Evolutionary conservation across 495 filamentous ascomycete species (phyloP), one percentile per base, ranked within the genome.

Genomic region (Trichoderma reesei): DNA sequence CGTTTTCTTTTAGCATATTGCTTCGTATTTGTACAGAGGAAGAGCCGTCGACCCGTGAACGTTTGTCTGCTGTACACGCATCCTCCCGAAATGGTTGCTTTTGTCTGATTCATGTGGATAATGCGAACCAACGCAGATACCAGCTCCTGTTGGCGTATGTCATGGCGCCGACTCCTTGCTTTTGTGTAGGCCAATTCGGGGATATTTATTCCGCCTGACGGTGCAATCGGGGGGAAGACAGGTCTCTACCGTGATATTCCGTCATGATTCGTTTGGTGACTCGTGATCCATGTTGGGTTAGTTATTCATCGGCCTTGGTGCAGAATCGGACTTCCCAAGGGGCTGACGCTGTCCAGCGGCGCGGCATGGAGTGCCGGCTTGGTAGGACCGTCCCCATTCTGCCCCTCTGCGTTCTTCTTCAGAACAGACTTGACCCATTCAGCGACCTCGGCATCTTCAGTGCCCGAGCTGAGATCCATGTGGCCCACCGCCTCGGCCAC

Each of bases 351-450:
- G 68, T 91, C 87, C 61, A 95, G 70, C 7, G 90, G 88, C 39
- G 88, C 90, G 13, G 88, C 83, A 69, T 95, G 90, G 56, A 95
- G 78, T 11, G 90, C 90, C 6, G 90, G 90, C 65, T 79, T 82
- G 20, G 68, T 68, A n/a, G 68, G 66, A 36, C 65, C 63, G 51
- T 68, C 73, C 14, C 67, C 64, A 37, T 76, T 66, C 44, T 76
- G 69, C n/a, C 84, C 85, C 4, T 74, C 79, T 65, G 75, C 73
- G 66, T 86, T 87, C 38, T 79, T 78, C 62, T 86, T 81, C 46
- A 92, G 74, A 44, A 90, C 90, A 9, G 79, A 78, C n/a, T 79
- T 79, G 14, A 97, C 93, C 93, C 93, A 98, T 38, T 82, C 80
- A 2, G 90, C 86, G 8, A 96, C 90, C 73, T 96, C 93, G 48